Conservation (phyloP, 257 asterid species). For the Solanum verrucosum region DNA sequence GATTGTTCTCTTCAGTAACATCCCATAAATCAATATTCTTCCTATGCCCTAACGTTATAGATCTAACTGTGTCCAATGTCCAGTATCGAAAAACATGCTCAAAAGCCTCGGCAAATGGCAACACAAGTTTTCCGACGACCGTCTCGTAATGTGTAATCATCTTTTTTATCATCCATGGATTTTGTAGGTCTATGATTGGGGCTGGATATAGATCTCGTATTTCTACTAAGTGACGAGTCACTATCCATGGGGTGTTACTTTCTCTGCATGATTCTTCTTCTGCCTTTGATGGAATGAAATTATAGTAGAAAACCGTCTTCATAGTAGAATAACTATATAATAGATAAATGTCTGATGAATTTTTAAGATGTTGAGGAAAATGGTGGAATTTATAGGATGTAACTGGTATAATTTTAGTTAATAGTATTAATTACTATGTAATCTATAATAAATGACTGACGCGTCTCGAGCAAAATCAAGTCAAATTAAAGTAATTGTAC, state of each 20-base stretch:
- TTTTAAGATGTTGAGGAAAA: neutral
- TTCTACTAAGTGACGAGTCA: constrained; percentile 30
- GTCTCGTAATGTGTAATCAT: constrained; percentile 21
- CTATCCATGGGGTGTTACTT: neutral
- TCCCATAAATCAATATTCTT: constrained; percentile 41
- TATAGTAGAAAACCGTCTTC: constrained; percentile 24
- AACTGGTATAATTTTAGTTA: neutral
- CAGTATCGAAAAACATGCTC: constrained; percentile 40
- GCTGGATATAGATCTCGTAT: constrained; percentile 26
- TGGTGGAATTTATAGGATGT: neutral
- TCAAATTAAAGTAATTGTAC: too few relatives aligned
- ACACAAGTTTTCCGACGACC: constrained; percentile 12
- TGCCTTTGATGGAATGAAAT: constrained; percentile 26
- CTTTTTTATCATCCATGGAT: constrained; percentile 52
- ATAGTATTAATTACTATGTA: neutral
- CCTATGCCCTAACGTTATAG: constrained; percentile 20
- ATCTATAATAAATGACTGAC: neutral
- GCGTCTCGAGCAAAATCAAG: too few relatives aligned
- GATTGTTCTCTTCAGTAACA: constrained; percentile 19
- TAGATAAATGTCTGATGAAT: neutral
- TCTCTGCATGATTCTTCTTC: constrained; percentile 18
- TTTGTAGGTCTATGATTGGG: constrained; percentile 9
- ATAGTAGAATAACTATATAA: neutral
- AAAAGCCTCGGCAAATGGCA: constrained; percentile 28
- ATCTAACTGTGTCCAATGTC: constrained; percentile 30